A percentile compares a stretch with the other conserved stretches of the same genome.
These are phyloP conservation scores for Misopates orontium DNA, from an alignment of 257 asterid genomes.

Conservation along the genomic window DNA sequence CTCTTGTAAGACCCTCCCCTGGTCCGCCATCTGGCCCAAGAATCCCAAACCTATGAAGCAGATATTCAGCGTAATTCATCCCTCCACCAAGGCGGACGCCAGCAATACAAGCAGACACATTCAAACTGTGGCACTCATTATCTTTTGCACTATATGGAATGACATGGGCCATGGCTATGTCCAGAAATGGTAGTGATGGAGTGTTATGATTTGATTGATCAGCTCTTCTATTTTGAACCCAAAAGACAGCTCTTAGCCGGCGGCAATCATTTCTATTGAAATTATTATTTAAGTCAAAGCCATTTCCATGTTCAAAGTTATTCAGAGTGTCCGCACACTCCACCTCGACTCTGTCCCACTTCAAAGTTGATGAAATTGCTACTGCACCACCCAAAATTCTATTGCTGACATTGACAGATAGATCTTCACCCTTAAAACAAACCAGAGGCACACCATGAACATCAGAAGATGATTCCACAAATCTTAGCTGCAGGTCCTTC, in stretches of 20 bases:
- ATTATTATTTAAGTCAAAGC: conserved; percentile 28
- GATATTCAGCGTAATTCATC: conserved; percentile 83
- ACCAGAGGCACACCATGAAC: conserved; percentile 68
- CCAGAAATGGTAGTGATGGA: conserved; percentile 61
- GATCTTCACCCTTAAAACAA: conserved; percentile 69
- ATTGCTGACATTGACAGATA: conserved; percentile 71
- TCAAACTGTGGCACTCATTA: conserved; percentile 78
- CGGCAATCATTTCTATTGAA: conserved; percentile 40
- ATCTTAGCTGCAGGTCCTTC: conserved; percentile 69
- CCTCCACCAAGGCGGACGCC: conserved; percentile 99
- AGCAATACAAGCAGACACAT: conserved; percentile 74
- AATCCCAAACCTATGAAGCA: conserved; percentile 95
- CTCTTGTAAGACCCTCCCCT: conserved; percentile 86
- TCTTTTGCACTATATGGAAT: conserved; percentile 83
- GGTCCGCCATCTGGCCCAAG: conserved; percentile 98
- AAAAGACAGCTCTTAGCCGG: conserved; percentile 77
- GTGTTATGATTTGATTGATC: conserved; percentile 36
- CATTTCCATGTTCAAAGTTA: conserved; percentile 42
- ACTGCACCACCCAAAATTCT: conserved; percentile 95
- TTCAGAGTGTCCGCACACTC: conserved; percentile 65
- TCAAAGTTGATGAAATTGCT: conserved; percentile 75
- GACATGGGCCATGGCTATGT: conserved; percentile 66
- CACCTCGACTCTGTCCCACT: conserved; percentile 85
- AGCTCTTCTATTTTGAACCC: conserved; percentile 75
- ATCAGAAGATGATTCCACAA: conserved; percentile 66